Evolutionary conservation across 176 grass and related monocot genomes (phyloP).

Genomic region (Oropetium thomaeum): DNA sequence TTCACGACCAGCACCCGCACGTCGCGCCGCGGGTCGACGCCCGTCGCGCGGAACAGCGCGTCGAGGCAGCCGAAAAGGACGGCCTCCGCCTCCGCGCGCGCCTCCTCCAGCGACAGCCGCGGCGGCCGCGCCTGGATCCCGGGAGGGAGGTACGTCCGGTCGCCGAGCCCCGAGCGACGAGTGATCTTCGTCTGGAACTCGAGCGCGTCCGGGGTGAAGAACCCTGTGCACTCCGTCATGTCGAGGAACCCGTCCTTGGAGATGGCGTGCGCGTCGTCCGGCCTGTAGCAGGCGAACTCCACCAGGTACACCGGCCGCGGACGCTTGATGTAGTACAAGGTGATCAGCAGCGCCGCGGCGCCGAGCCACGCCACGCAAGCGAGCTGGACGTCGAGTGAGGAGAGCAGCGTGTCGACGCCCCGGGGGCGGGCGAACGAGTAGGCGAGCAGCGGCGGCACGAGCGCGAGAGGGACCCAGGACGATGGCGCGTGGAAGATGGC

Average conservation of each 20-base stretch:
- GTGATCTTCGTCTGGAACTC: conserved; percentile 80
- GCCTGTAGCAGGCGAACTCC: conserved; percentile 70
- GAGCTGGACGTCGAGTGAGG: conserved; percentile 41
- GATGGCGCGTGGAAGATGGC: neutral
- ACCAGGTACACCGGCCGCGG: conserved; percentile 68
- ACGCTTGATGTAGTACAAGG: conserved; percentile 37
- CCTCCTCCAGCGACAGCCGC: conserved; percentile 55
- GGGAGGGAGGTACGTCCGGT: conserved; percentile 66
- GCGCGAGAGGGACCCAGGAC: conserved; percentile 26
- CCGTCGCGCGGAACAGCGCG: conserved; percentile 49
- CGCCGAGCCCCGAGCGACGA: conserved; percentile 53
- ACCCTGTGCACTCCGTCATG: conserved; percentile 44
- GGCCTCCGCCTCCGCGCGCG: conserved; percentile 58
- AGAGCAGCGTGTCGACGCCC: conserved; percentile 17
- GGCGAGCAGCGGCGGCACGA: conserved; percentile 28
- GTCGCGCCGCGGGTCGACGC: conserved; percentile 56
- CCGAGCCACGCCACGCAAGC: conserved; percentile 25
- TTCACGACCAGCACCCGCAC: conserved; percentile 61
- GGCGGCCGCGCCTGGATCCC: conserved; percentile 61
- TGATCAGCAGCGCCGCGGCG: conserved; percentile 24
- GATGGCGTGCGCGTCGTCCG: conserved; percentile 49
- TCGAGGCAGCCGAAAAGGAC: conserved; percentile 80
- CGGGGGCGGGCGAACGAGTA: conserved; percentile 29
- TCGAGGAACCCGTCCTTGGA: conserved; percentile 60
- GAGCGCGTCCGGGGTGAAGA: conserved; percentile 48